Base-by-base conservation (phyloP, 2,329 filamentous ascomycete species). In the Phaeosphaeriaceae sp. region DNA sequence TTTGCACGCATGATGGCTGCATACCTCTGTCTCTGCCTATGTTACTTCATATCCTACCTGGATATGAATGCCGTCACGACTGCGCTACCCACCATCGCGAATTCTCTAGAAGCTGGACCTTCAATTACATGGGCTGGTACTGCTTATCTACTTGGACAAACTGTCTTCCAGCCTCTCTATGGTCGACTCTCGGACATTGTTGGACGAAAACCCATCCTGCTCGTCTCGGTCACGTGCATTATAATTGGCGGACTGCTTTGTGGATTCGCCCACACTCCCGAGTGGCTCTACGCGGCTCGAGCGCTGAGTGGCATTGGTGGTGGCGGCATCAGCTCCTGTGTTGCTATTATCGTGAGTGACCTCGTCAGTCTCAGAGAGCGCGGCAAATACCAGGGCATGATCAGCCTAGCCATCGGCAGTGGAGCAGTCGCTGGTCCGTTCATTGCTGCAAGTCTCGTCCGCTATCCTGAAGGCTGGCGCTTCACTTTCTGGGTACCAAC, bases 301-400 rank as follows among this genome's bases (percentile, higher is more conserved):
- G 72, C 63, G 7, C 28, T 76, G 1, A 68, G 65, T 30, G 73
- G 73, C n/a, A 59, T 73, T 22, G 70, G 68, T 11, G 66, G 64
- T 17, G 73, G 73, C 5, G 71, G 73, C 2, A 63, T 76, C 35
- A 65, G 55, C 47, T 67, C 64, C 19, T 60, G 73, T 1, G 63
- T 71, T 2, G 65, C 66, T 61, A 75, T 76, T 19, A 71, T 69
- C n/a, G 66, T 73, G 2, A 70, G 65, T 13, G 72, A 76, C 24
- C 46, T 76, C 10, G 65, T 72, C 0, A 74, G 65, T 22, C 52
- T 76, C 2, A 60, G 69, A 32, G 58, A 73, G 9, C 64, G 71
- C 9, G 73, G 72, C 1, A 71, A 74, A 54, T 76, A 75, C 30
- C 66, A 72, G 49, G 74, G 75, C 22, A 56, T 61, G 28, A 58